These are phyloP conservation scores for Amaranthus tricolor DNA, from an alignment of 179 eudicot genomes.

Conservation along the genomic window DNA sequence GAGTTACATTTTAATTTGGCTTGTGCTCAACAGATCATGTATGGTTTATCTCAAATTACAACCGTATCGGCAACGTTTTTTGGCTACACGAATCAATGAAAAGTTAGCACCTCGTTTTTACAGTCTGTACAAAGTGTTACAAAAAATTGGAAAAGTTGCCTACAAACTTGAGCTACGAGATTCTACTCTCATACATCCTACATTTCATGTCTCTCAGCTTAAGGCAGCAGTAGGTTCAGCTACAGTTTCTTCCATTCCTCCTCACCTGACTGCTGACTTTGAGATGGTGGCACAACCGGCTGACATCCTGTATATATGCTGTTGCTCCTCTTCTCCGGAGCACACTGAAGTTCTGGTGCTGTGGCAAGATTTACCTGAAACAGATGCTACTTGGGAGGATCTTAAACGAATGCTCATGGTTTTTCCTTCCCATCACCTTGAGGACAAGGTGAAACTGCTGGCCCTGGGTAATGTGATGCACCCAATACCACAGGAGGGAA, in stretches of 20 bases:
- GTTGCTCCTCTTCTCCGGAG: no score
- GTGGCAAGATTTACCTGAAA: not conserved
- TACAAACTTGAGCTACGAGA: not conserved
- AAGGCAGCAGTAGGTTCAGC: no score
- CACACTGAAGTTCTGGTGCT: not conserved
- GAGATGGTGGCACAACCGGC: not conserved
- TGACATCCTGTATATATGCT: not conserved
- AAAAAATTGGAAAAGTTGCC: not conserved
- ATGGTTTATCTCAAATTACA: not conserved
- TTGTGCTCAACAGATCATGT: not conserved
- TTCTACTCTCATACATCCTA: not conserved
- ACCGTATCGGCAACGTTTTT: no score
- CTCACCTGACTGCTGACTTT: not conserved
- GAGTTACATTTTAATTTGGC: not conserved
- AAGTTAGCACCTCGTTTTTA: not conserved
- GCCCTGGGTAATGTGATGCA: no score
- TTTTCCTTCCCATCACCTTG: no score
- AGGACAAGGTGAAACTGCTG: no score
- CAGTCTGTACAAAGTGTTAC: not conserved
- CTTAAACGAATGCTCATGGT: no score
- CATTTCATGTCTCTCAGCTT: not conserved
- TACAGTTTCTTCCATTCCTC: not conserved
- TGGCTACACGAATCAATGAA: not conserved
- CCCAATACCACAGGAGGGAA: no score
- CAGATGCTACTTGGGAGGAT: not conserved